A percentile compares a stretch with the other conserved stretches of the same genome.
Conservation (phyloP, 306 rosid genomes). For the Hippophae tibetana region DNA sequence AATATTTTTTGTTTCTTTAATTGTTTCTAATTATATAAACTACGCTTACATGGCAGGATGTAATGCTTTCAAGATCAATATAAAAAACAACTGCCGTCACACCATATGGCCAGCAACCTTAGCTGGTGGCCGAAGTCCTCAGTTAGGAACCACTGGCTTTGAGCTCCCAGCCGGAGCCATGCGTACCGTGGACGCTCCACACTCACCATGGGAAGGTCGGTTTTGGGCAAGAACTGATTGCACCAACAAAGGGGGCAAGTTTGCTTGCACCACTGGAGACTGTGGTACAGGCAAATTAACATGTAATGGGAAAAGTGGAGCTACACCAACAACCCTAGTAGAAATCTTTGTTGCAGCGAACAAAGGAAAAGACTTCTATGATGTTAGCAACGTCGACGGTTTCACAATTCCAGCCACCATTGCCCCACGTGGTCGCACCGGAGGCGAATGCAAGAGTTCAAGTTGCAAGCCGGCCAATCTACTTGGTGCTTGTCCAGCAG, state of each 20-base stretch:
- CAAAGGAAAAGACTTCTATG: background rate
- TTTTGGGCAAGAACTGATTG: constrained; percentile 24
- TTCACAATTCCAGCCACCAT: background rate
- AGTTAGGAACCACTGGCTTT: constrained; percentile 20
- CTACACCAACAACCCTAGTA: background rate
- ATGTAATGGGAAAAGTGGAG: background rate
- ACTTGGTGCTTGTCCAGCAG: background rate
- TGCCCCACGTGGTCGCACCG: background rate
- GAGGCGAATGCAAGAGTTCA: background rate
- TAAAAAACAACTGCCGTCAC: constrained; percentile 16
- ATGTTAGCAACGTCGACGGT: background rate
- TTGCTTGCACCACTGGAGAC: constrained; percentile 22
- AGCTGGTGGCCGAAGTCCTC: constrained; percentile 9
- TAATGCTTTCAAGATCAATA: constrained; percentile 3
- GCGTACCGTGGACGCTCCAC: background rate
- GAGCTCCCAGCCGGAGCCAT: background rate
- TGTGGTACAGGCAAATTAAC: constrained; percentile 14
- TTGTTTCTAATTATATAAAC: background rate
- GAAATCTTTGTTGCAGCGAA: background rate
- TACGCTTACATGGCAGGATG: background rate
- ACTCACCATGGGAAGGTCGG: constrained; percentile 13
- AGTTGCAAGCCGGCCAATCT: background rate
- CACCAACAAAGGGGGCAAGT: background rate
- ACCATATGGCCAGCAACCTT: constrained; percentile 32
- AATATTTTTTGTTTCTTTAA: too few relatives aligned